Percentiles rank a stretch among this genome's conserved stretches.
These are phyloP conservation scores for Claviceps pusilla DNA, from an alignment of 2,329 filamentous ascomycete genomes.

Conservation along the genomic window DNA sequence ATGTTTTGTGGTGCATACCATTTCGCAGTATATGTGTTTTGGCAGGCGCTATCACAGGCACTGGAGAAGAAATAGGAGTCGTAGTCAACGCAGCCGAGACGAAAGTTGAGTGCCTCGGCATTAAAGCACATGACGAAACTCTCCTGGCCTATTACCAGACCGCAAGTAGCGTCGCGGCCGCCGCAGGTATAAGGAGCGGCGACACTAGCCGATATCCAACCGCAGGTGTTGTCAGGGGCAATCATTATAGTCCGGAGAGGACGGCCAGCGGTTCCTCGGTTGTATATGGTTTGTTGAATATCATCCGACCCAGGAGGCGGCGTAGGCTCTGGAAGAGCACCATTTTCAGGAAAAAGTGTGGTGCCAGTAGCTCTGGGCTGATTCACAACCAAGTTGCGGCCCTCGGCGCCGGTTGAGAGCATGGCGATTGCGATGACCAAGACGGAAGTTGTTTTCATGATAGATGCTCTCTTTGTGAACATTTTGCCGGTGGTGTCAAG, in stretches of 20 bases:
- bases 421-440: constrained; percentile 9
- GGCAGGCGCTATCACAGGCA: constrained; percentile 26
- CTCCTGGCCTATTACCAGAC: constrained; percentile 21
- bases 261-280: not conserved
- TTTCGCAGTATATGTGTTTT: constrained; percentile 28
- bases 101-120: constrained; percentile 17
- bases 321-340: constrained; percentile 27
- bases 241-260: constrained; percentile 16
- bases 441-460: constrained; percentile 15
- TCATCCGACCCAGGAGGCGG: constrained; percentile 21
- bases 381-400: constrained; percentile 10
- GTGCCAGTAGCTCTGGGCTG: constrained; percentile 20
- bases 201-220: constrained; percentile 28
- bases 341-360: constrained; percentile 19
- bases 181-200: constrained; percentile 28
- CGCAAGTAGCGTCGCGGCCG: constrained; percentile 20
- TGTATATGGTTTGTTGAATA: constrained; percentile 8
- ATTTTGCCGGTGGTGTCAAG: not conserved
- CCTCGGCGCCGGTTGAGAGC: constrained; percentile 13
- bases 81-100: constrained; percentile 25
- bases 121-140: constrained; percentile 27
- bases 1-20: constrained; percentile 20
- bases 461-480: not conserved
- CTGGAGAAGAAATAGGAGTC: constrained; percentile 18
- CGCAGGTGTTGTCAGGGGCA: constrained; percentile 36